Conservation (phyloP, 306 rosid genomes). For the Cucumis cinereus region DNA sequence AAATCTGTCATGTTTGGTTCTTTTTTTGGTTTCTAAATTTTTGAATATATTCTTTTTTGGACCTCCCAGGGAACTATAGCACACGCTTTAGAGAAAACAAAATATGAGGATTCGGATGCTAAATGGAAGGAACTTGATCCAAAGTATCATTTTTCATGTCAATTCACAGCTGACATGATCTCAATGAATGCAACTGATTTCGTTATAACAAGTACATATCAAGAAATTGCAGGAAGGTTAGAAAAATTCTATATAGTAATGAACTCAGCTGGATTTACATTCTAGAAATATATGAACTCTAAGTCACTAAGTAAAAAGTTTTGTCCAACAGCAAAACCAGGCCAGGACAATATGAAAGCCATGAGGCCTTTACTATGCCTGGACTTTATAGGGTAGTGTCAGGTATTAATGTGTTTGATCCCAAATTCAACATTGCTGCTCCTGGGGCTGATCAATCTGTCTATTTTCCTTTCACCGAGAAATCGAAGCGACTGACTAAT, state of each 20-base stretch:
- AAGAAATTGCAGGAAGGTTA: conserved; percentile 90
- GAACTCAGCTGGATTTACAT: not conserved
- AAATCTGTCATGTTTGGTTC: not conserved
- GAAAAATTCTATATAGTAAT: not conserved
- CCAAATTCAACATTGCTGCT: conserved; percentile 89
- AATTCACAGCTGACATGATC: conserved; percentile 66
- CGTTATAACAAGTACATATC: conserved; percentile 78
- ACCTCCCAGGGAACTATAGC: conserved; percentile 68
- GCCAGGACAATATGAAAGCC: conserved; percentile 85
- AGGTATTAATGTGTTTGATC: conserved; percentile 75
- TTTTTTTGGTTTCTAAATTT: not conserved
- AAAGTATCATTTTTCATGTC: conserved; percentile 83
- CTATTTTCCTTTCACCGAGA: conserved; percentile 55
- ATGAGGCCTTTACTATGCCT: conserved; percentile 79
- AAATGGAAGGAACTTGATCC: conserved; percentile 70
- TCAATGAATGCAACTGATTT: conserved; percentile 82
- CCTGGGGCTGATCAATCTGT: conserved; percentile 93
- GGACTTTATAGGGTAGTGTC: conserved; percentile 65
- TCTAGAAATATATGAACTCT: not conserved
- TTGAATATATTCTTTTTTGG: not conserved
- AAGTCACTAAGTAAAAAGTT: not conserved
- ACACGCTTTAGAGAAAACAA: conserved; percentile 86
- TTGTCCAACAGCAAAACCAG: conserved; percentile 39
- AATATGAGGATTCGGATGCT: conserved; percentile 83
- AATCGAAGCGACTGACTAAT: conserved; percentile 14